These are phyloP conservation scores for Leucogyrophana mollusca DNA, from an alignment of 768 basidiomycete genomes.

Conservation along the genomic window DNA sequence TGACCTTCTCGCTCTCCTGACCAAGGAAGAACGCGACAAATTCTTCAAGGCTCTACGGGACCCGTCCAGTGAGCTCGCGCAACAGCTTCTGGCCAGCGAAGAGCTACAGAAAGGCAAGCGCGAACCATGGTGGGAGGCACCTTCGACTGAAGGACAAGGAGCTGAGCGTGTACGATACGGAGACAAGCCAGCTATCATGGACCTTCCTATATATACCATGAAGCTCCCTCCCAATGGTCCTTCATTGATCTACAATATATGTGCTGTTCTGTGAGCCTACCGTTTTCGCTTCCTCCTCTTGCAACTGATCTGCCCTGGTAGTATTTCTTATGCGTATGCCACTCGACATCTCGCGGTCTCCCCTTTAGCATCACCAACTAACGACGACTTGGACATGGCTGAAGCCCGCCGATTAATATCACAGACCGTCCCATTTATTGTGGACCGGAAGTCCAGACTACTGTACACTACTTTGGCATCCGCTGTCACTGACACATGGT, in stretches of 20 bases:
- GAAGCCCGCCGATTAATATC: slow-evolving; percentile 51
- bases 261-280: slow-evolving; percentile 57
- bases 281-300: background rate
- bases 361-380: slow-evolving; percentile 45
- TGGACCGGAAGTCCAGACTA: slow-evolving; percentile 56
- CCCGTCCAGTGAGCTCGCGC: slow-evolving; percentile 59
- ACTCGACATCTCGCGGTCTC: slow-evolving; percentile 63
- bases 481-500: slow-evolving; percentile 64
- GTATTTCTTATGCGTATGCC: slow-evolving; percentile 67
- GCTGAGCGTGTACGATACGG: slow-evolving; percentile 27
- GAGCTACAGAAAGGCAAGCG: slow-evolving; percentile 48
- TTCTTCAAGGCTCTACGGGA: slow-evolving; percentile 61
- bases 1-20: slow-evolving; percentile 61
- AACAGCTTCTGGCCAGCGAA: slow-evolving; percentile 56
- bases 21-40: slow-evolving; percentile 53
- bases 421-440: slow-evolving; percentile 62
- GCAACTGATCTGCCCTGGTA: slow-evolving; percentile 21
- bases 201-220: slow-evolving; percentile 45
- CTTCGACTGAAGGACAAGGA: slow-evolving; percentile 5
- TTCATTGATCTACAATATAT: slow-evolving; percentile 66
- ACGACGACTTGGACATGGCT: slow-evolving; percentile 40
- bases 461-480: slow-evolving; percentile 49
- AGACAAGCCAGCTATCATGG: slow-evolving; percentile 41
- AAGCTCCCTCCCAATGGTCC: slow-evolving; percentile 36
- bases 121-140: slow-evolving; percentile 75